Evolutionary conservation across 306 rosid genomes (phyloP).

Genomic region (Crotalaria pallida): DNA sequence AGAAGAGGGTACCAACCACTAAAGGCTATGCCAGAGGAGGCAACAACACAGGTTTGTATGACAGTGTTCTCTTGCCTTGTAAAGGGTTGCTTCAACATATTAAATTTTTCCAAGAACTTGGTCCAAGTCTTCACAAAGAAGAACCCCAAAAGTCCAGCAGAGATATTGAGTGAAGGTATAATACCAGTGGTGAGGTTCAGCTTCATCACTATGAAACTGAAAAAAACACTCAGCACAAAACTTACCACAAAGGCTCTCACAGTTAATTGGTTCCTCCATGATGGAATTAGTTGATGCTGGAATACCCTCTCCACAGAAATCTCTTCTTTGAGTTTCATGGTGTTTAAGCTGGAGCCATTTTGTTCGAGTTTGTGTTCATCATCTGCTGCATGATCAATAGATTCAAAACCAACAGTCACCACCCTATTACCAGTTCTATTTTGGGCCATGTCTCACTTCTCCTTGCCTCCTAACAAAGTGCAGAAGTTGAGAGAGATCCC

Average conservation of each 20-base stretch:
- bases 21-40: conserved; percentile 57
- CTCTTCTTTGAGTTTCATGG: background rate
- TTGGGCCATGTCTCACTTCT: conserved; percentile 24
- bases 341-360: background rate
- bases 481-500: conserved; percentile 7
- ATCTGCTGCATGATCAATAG: background rate
- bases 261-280: conserved; percentile 49
- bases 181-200: conserved; percentile 55
- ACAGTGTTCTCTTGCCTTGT: conserved; percentile 62
- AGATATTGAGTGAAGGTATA: conserved; percentile 52
- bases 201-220: conserved; percentile 53
- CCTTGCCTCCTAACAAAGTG: background rate
- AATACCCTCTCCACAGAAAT: conserved; percentile 42
- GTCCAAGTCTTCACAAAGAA: conserved; percentile 52
- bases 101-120: conserved; percentile 36
- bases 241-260: conserved; percentile 49
- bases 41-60: conserved; percentile 57
- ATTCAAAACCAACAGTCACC: conserved; percentile 8
- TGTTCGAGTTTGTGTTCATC: background rate
- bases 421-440: too few relatives aligned
- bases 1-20: conserved; percentile 43
- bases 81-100: conserved; percentile 41
- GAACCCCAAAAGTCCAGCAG: conserved; percentile 51
- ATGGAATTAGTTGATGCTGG: conserved; percentile 38
- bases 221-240: conserved; percentile 33